Evolutionary conservation across 2,329 filamentous ascomycete genomes (phyloP).

Genomic region (Diaporthe nobilis): DNA sequence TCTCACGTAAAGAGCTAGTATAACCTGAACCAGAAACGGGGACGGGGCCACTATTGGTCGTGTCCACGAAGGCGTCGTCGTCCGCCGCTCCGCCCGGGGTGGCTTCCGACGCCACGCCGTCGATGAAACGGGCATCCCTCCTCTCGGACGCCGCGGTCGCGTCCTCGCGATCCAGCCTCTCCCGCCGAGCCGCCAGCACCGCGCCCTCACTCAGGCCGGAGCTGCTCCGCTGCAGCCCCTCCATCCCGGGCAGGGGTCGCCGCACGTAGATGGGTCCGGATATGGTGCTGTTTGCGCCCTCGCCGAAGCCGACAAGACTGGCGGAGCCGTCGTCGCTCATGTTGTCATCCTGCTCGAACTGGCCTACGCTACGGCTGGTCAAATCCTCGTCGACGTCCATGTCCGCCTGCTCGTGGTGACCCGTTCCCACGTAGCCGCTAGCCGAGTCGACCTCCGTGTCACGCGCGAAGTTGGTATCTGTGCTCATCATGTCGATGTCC

Average conservation of each 20-base stretch:
- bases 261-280: constrained; percentile 81
- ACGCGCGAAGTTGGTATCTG: constrained; percentile 72
- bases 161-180: constrained; percentile 49
- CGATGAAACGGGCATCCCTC: constrained; percentile 75
- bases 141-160: constrained; percentile 65
- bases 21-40: constrained; percentile 56
- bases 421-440: constrained; percentile 68
- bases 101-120: constrained; percentile 74
- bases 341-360: constrained; percentile 70
- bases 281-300: constrained; percentile 88
- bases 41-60: constrained; percentile 71
- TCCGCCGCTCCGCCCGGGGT: constrained; percentile 54
- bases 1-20: constrained; percentile 56
- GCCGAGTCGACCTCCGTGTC: constrained; percentile 56
- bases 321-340: constrained; percentile 89
- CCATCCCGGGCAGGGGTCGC: constrained; percentile 59
- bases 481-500: constrained; percentile 77
- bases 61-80: constrained; percentile 74
- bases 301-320: constrained; percentile 91
- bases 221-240: constrained; percentile 62
- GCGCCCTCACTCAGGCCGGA: constrained; percentile 66
- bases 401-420: constrained; percentile 55
- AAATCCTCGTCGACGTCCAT: constrained; percentile 69
- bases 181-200: constrained; percentile 50
- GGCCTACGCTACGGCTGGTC: constrained; percentile 62